phyloP scores from a whole-genome alignment of 148 eudicot species.

The Vaccinium myrtillus region DNA sequence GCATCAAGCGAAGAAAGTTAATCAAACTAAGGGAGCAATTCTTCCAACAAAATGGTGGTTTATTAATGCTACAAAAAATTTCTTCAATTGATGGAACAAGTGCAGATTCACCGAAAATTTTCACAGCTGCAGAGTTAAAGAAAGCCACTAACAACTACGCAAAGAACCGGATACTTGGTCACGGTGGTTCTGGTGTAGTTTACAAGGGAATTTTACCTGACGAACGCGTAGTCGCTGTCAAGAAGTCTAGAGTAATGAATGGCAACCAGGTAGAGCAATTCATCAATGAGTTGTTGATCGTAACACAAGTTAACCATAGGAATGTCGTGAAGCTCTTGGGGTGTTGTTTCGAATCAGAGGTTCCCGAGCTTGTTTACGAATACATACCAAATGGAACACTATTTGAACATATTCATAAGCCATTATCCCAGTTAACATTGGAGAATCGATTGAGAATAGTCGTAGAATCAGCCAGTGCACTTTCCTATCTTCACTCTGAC shows the following conservation, averaged over 20 bases:
- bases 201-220: not conserved
- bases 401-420: not conserved
- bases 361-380: not conserved
- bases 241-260: not conserved
- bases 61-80: not conserved
- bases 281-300: not conserved
- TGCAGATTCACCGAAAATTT: not conserved
- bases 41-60: not conserved
- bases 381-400: not conserved
- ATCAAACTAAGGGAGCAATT: not conserved
- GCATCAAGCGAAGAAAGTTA: not conserved
- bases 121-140: not conserved
- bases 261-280: not conserved
- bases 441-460: not conserved
- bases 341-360: not conserved
- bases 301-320: not conserved
- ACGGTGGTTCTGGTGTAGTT: not conserved
- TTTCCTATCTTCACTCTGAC: not conserved
- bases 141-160: not conserved
- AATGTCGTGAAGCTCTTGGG: conserved; percentile 4
- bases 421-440: not conserved
- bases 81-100: not conserved
- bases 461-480: not conserved
- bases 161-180: not conserved
- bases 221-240: not conserved